Conservation (phyloP, 768 basidiomycete genomes). For the Pulveroboletus sp. region DNA sequence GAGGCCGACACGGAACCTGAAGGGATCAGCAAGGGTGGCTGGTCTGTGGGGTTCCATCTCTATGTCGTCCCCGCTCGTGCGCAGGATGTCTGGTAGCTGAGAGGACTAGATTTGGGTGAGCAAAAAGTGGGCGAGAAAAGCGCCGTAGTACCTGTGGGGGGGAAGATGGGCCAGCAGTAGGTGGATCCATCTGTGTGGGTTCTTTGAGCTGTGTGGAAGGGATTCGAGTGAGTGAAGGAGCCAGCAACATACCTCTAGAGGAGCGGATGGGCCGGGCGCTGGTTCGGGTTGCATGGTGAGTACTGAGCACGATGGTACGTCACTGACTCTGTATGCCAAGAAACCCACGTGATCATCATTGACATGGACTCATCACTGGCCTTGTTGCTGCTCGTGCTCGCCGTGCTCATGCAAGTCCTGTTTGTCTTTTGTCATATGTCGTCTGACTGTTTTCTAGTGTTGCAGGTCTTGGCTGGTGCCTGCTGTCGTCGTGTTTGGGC, state of each 20-base stretch:
- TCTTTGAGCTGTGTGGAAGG: too few relatives aligned
- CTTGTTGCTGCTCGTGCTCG: constrained; percentile 46
- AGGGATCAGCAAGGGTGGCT: constrained; percentile 55
- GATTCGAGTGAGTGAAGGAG: too few relatives aligned
- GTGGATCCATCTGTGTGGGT: too few relatives aligned
- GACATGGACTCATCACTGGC: constrained; percentile 27
- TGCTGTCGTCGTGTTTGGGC: constrained; percentile 68
- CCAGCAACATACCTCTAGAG: too few relatives aligned
- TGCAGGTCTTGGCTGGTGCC: constrained; percentile 58
- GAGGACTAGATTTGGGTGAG: not conserved
- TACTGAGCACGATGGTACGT: too few relatives aligned
- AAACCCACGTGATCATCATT: not conserved
- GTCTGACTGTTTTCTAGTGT: constrained; percentile 32
- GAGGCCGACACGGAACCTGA: constrained; percentile 57
- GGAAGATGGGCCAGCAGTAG: too few relatives aligned
- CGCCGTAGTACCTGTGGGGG: constrained; percentile 10
- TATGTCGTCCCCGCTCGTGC: constrained; percentile 20
- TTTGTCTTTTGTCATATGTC: not conserved
- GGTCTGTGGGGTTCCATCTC: constrained; percentile 40
- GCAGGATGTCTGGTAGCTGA: not conserved
- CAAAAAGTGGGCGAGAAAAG: not conserved
- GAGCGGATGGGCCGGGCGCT: too few relatives aligned
- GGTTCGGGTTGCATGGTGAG: too few relatives aligned
- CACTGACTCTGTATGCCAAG: too few relatives aligned
- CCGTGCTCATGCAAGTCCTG: constrained; percentile 42